Evolutionary conservation across 2,329 filamentous ascomycete genomes (phyloP), one percentile per base, ranked within the genome.

Genomic region (Penicillium psychrosexuale): DNA sequence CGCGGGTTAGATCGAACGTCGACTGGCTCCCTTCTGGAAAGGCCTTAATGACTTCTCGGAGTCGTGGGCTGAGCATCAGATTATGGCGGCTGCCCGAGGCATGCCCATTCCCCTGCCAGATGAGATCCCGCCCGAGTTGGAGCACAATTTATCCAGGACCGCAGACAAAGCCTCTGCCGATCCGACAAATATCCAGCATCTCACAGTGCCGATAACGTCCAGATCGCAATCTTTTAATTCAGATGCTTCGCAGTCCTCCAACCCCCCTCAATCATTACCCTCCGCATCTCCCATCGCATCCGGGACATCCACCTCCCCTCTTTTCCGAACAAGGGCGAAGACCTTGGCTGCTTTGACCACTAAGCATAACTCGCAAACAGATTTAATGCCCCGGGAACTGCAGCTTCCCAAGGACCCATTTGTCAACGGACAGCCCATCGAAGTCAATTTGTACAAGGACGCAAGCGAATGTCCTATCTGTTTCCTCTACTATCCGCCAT

Each of bases 401-500:
- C 80, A 85, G 55, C 78, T 97, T 3, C 88, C 91, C 0, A 81
- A 86, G 57, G 91, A 97, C 63, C 89, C 90, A 0, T 93, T 89
- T 65, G 89, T 97, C 42, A 96, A 97, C 64, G 93, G 94, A n/a
- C 91, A 96, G 64, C 89, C 89, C 0, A 80, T 97, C 43, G 94
- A 97, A 73, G 93, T 92, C 1, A 93, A 90, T 61, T 78, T 99
- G 1, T 99, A 99, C 79, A 96, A 96, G 71, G 86, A 96, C 62
- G 88, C 91, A 3, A 77, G 80, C 7, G 94, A 99, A 70, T 99
- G 94, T 66, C 93, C 94, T 5, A 96, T 99, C 59, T 99, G 94
- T 77, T 96, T 97, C 71, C 80, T 97, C 50, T 95, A 91, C 65
- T 99, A 97, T 63, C 94, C 94, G 0, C 91, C 91, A 3, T 95